phyloP scores from a whole-genome alignment of 2,329 filamentous ascomycete genomes.

The Aspergillus pseudotamarii region DNA sequence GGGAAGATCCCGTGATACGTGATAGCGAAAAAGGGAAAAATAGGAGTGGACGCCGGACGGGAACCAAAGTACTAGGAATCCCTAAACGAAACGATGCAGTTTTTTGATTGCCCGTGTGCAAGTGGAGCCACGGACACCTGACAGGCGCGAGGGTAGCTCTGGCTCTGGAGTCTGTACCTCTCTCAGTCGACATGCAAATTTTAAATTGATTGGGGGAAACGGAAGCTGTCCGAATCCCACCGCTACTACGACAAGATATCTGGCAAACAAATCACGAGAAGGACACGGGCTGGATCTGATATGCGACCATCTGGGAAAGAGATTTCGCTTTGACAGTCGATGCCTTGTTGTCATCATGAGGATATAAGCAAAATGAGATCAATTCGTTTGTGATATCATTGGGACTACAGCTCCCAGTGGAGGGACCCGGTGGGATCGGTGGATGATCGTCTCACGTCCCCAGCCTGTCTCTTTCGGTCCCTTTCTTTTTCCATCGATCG shows the following conservation, averaged over 20 bases:
- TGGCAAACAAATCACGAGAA: not conserved
- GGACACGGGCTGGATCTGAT: not conserved
- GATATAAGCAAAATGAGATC: not conserved
- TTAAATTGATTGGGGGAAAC: not conserved
- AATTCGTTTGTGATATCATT: constrained; percentile 1
- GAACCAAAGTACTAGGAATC: not conserved
- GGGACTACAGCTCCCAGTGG: not conserved
- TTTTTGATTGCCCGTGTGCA: not conserved
- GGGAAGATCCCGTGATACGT: not conserved
- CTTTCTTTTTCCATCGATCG: not conserved
- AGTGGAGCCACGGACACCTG: not conserved
- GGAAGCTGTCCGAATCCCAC: not conserved
- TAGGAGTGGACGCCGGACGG: not conserved
- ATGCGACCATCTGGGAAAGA: not conserved
- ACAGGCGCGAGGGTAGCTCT: not conserved
- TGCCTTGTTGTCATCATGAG: not conserved
- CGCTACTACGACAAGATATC: not conserved
- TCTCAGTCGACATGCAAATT: not conserved
- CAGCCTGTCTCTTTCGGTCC: not conserved
- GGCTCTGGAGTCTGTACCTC: not conserved
- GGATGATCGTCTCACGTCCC: not conserved
- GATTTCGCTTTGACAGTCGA: not conserved
- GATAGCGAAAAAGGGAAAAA: not conserved
- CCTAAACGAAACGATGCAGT: not conserved
- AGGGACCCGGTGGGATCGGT: not conserved